Percentiles rank a stretch among this genome's conserved stretches.
Conservation (phyloP, 2,329 filamentous ascomycete genomes). For the Colletotrichum sojae region DNA sequence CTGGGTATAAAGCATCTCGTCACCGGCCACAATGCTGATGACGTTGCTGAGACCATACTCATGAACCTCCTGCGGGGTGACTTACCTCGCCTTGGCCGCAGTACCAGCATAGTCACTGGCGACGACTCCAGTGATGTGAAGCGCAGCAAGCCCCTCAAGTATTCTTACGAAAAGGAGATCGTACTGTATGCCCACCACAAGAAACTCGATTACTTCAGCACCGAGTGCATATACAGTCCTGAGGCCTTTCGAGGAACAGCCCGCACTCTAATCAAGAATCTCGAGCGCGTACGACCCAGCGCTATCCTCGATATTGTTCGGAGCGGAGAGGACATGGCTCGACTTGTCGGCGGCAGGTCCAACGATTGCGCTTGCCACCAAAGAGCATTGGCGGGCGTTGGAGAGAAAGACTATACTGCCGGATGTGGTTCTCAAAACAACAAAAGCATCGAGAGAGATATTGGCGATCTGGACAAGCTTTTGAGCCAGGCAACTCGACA, state of each 20-base stretch:
- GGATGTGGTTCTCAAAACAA: slow-evolving; percentile 64
- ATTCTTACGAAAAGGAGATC: slow-evolving; percentile 99
- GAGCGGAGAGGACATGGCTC: slow-evolving; percentile 96
- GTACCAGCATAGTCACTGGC: slow-evolving; percentile 90
- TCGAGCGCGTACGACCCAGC: slow-evolving; percentile 93
- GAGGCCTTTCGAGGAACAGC: slow-evolving; percentile 97
- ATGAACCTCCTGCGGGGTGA: slow-evolving; percentile 97
- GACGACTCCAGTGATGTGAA: slow-evolving; percentile 88
- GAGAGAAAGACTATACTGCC: slow-evolving; percentile 70
- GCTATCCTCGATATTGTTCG: slow-evolving; percentile 95
- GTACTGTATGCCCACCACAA: slow-evolving; percentile 98
- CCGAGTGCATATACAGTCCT: slow-evolving; percentile 97
- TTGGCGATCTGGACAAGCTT: slow-evolving; percentile 85
- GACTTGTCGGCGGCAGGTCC: slow-evolving; percentile 78
- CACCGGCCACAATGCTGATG: slow-evolving; percentile 97
- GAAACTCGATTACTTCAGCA: slow-evolving; percentile 97
- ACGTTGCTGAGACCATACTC: slow-evolving; percentile 95
- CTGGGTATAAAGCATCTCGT: slow-evolving; percentile 93
- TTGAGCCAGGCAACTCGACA: slow-evolving; percentile 76
- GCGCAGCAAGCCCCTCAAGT: slow-evolving; percentile 96
- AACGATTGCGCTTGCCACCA: slow-evolving; percentile 61
- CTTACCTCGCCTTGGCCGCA: slow-evolving; percentile 86
- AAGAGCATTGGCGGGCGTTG: slow-evolving; percentile 45
- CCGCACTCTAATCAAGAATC: slow-evolving; percentile 91
- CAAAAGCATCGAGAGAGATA: slow-evolving; percentile 78